Evolutionary conservation across 1,139 yeast species (phyloP).

Genomic region (Entelexis paramagnoliae): DNA sequence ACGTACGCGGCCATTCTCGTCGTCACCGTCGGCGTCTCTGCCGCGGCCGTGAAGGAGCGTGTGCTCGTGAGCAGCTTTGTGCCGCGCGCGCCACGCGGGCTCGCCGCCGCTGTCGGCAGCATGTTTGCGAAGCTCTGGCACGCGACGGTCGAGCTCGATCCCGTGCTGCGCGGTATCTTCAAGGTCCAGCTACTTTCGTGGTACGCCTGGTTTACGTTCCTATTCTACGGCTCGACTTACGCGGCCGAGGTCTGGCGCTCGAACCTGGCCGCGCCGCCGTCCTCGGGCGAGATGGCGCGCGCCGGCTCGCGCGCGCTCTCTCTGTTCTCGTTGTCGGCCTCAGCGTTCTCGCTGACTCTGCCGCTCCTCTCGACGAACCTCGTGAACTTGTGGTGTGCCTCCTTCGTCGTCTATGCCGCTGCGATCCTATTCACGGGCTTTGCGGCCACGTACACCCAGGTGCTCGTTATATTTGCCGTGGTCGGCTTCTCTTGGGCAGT

Average conservation of each 20-base stretch:
- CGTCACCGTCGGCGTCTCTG: conserved; percentile 35
- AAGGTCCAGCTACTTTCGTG: conserved; percentile 32
- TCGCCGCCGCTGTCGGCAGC: conserved; percentile 1
- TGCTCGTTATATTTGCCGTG: conserved; percentile 30
- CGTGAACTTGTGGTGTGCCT: conserved; percentile 29
- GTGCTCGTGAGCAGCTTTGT: conserved; percentile 22
- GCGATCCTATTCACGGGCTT: conserved; percentile 30
- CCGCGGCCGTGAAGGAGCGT: conserved; percentile 37
- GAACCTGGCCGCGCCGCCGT: conserved; percentile 17
- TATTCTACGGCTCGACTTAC: conserved; percentile 36
- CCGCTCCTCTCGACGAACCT: conserved; percentile 27
- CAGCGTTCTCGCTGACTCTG: conserved; percentile 30
- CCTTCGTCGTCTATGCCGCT: conserved; percentile 32
- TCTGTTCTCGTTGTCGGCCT: conserved; percentile 32
- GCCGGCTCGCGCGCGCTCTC: conserved; percentile 34
- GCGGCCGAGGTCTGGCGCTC: conserved; percentile 35
- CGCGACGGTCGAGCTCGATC: conserved; percentile 18
- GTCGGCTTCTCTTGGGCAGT: conserved; percentile 37
- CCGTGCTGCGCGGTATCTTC: conserved; percentile 26
- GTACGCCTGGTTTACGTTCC: conserved; percentile 35
- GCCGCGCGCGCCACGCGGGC: conserved; percentile 24
- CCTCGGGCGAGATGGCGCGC: conserved; percentile 32
- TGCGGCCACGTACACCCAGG: conserved; percentile 27
- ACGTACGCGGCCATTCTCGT: conserved; percentile 39
- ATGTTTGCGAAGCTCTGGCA: conserved; percentile 19